Base-by-base conservation (phyloP, 2,329 filamentous ascomycete species). In the Xylariaceae sp. region DNA sequence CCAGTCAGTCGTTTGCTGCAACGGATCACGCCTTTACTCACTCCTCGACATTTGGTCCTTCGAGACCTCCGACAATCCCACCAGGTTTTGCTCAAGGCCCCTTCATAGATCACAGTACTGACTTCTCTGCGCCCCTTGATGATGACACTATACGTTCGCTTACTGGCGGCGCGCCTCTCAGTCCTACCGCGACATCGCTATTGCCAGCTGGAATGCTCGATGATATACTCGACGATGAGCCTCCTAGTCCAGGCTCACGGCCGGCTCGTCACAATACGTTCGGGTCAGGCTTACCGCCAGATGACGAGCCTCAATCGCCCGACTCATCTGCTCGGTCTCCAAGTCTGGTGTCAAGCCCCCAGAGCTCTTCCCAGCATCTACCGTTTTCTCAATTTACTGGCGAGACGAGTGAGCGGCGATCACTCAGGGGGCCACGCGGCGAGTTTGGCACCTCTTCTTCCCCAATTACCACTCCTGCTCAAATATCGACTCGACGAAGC, bases 181-280 rank as follows among this genome's bases (percentile, higher is more conserved):
- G 85, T 53, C 87, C 87, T 2, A 85, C 85, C 3, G 87, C 87
- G 2, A 81, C 85, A 19, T 76, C 83, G 13, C 69, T 91, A 3
- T 66, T 94, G 13, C 87, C 87, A 1, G 85, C 86, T 4, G 71
- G 68, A n/a, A 75, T 77, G 45, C 68, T 78, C 47, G 80, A 84
- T 38, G 83, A 86, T 50, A 43, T 60, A 28, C 68, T 82, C 34
- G 81, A 83, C 36, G 73, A 82, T 30, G 81, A 83, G 13, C 67
- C 71, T n/a, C 68, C 65, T 9, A 74, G 69, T 52, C 68, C 69
- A 29, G 51, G 48, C 15, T 54, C 62, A 33, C 47, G 59, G 7
- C 52, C 44, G 43, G 42, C 47, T 41, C 59, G 56, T 30, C 63
- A 55, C 48, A 50, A 65, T 15, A 64, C 67, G 1, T 67, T 68